Evolutionary conservation across 331 rosid genomes (phyloP), one percentile per base, ranked within the genome.

Genomic region (Acacia pycnantha): DNA sequence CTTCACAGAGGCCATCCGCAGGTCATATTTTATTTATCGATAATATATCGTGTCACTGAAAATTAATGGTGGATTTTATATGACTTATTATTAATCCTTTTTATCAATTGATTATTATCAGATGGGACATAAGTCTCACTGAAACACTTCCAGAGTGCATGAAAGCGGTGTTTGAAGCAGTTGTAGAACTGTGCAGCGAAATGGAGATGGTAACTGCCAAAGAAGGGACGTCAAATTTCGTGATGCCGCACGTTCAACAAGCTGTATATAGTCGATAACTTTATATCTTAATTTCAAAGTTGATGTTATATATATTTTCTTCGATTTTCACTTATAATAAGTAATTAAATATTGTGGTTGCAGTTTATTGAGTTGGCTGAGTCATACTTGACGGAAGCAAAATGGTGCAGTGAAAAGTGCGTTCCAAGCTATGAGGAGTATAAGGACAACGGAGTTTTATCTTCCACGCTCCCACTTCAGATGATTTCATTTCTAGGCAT

Each of bases 1-100:
- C 70, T 72, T 86, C 6, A 89, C 87, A 8, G 19, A 62, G 50
- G 92, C 90, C 31, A 70, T 89, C 12, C 81, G 83, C n/a, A 73
- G 80, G 86, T 86, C 31, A n/a, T n/a, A 56, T 56, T 22, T 6
- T 53, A 54, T 54, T 54, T 18, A 56, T 11, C 64, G 22, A n/a
- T 5, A 37, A 37, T 37, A 37, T 37, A 37, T 9, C 11, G 0
- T n/a, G 64, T 8, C 64, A n/a, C 29, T 22, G 64, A 9, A 56
- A 3, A n/a, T 3, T n/a, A 56, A 8, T 37, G 40, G 40, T 37
- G 64, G 40, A 37, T 37, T 56, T 8, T 54, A 56, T 56, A 21
- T 9, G 3, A n/a, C 4, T 19, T 46, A 53, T 53, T 53, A 53
- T 53, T 53, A 50, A 14, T 58, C 35, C 35, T 4, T 59, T 11